phyloP scores from a whole-genome alignment of 371 early-diverging fungal species.

The Batrachochytrium dendrobatidis region DNA sequence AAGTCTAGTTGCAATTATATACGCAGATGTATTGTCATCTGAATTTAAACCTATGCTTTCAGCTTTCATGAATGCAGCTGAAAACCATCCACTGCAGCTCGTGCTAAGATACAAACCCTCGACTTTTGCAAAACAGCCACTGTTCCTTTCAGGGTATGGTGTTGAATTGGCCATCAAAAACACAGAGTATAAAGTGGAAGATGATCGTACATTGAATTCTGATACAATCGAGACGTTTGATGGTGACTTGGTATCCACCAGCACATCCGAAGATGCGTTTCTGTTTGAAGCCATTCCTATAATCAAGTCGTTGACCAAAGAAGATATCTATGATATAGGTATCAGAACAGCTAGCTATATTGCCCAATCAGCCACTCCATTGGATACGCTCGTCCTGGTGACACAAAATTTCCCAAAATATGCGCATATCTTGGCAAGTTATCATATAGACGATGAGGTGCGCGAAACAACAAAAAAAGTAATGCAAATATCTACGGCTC shows the following conservation, averaged over 20 bases:
- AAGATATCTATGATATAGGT: slow-evolving; percentile 56
- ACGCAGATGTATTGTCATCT: slow-evolving; percentile 19
- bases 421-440: slow-evolving; percentile 52
- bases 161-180: slow-evolving; percentile 87
- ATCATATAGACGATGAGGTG: slow-evolving; percentile 1
- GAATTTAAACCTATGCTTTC: slow-evolving; percentile 16
- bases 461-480: not conserved
- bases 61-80: slow-evolving; percentile 12
- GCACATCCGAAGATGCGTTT: not conserved
- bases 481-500: slow-evolving; percentile 13
- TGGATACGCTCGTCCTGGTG: slow-evolving; percentile 54
- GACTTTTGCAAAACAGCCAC: slow-evolving; percentile 8
- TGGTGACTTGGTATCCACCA: not conserved
- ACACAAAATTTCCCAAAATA: slow-evolving; percentile 81
- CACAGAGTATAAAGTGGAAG: slow-evolving; percentile 89
- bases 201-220: slow-evolving; percentile 63
- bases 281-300: not conserved
- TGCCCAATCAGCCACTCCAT: slow-evolving; percentile 46
- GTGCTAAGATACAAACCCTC: slow-evolving; percentile 27
- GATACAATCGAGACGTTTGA: slow-evolving; percentile 8
- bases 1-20: slow-evolving; percentile 17
- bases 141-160: slow-evolving; percentile 79
- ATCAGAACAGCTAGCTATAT: slow-evolving; percentile 63
- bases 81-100: slow-evolving; percentile 9
- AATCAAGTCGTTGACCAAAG: slow-evolving; percentile 54